A percentile compares a stretch with the other conserved stretches of the same genome.
Evolutionary conservation across 495 filamentous ascomycete species (phyloP).

Genomic region (Aspergillus hancockii): DNA sequence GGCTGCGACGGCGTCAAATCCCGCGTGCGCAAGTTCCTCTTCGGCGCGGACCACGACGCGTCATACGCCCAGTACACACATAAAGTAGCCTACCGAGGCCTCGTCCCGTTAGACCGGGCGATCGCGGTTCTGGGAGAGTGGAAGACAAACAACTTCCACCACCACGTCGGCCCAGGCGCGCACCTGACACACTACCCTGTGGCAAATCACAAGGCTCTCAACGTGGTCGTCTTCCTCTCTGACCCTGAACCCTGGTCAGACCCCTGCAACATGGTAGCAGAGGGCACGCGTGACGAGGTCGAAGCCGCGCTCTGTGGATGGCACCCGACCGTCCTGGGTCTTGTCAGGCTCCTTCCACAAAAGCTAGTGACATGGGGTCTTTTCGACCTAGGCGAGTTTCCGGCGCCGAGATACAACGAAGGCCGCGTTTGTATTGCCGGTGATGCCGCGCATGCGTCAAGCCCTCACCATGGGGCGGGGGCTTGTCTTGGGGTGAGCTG

Average conservation of each 20-base stretch:
- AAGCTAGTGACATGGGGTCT: slow-evolving; percentile 54
- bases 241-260: slow-evolving; percentile 37
- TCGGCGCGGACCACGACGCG: slow-evolving; percentile 40
- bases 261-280: slow-evolving; percentile 17
- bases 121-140: slow-evolving; percentile 35
- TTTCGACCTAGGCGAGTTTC: slow-evolving; percentile 51
- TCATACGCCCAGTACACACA: slow-evolving; percentile 45
- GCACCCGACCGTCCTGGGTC: slow-evolving; percentile 30
- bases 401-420: slow-evolving; percentile 37
- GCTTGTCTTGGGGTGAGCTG: too few relatives aligned
- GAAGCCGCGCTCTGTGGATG: slow-evolving; percentile 31
- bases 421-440: slow-evolving; percentile 47
- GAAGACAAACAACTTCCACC: slow-evolving; percentile 2
- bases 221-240: slow-evolving; percentile 46
- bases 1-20: slow-evolving; percentile 63
- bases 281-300: slow-evolving; percentile 24
- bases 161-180: slow-evolving; percentile 40
- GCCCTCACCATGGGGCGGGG: slow-evolving; percentile 52
- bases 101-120: slow-evolving; percentile 49
- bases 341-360: slow-evolving; percentile 45
- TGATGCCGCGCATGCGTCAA: slow-evolving; percentile 44
- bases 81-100: slow-evolving; percentile 50
- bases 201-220: slow-evolving; percentile 32
- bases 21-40: slow-evolving; percentile 44
- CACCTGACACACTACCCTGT: slow-evolving; percentile 48